Evolutionary conservation across 306 rosid genomes (phyloP).

Genomic region (Rosa multiflora): DNA sequence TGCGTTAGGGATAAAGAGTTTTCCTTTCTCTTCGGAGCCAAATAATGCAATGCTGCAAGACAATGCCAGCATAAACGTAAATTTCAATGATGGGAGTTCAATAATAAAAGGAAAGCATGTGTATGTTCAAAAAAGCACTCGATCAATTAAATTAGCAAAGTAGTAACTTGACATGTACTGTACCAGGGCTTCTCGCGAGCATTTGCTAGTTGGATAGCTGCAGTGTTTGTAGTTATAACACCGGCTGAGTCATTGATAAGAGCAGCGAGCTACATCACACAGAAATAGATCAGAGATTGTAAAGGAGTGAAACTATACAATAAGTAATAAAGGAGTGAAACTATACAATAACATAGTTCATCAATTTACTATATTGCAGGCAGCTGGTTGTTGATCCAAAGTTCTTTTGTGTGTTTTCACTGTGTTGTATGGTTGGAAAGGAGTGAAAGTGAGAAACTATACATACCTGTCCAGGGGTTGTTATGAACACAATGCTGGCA

Average conservation of each 20-base stretch:
- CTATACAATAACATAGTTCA: neutral
- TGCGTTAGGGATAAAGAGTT: constrained; percentile 64
- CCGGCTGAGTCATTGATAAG: constrained; percentile 81
- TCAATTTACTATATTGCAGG: neutral
- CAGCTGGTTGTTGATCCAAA: neutral
- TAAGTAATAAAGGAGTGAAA: too few relatives aligned
- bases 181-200: constrained; percentile 75
- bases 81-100: neutral
- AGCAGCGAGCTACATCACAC: constrained; percentile 61
- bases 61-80: neutral
- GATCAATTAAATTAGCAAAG: neutral
- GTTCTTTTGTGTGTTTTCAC: neutral
- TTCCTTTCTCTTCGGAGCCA: constrained; percentile 68
- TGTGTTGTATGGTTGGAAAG: neutral
- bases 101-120: neutral
- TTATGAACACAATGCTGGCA: constrained; percentile 72
- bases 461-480: constrained; percentile 91
- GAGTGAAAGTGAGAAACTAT: neutral
- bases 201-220: constrained; percentile 76
- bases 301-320: neutral
- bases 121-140: neutral
- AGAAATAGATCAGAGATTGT: neutral
- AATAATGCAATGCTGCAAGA: constrained; percentile 70
- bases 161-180: constrained; percentile 10
- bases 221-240: constrained; percentile 79